These are phyloP conservation scores for Cenococcum geophilum DNA, from an alignment of 495 filamentous ascomycete species.

Conservation along the genomic window DNA sequence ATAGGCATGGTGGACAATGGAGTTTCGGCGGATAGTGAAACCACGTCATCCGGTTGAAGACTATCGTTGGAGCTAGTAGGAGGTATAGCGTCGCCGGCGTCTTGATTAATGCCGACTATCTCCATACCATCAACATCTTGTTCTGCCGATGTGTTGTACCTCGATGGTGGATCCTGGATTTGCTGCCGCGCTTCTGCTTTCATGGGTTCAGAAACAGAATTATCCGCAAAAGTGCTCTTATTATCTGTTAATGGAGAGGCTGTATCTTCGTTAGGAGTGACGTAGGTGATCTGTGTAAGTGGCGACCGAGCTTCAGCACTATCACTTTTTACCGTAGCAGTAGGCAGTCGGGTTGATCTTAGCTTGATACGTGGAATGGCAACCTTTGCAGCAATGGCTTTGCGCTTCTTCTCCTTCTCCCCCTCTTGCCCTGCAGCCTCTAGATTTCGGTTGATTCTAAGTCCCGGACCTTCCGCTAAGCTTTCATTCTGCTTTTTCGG, in stretches of 20 bases:
- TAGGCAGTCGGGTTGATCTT: background rate
- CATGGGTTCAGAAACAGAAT: too few relatives aligned
- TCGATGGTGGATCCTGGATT: too few relatives aligned
- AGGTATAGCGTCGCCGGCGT: too few relatives aligned
- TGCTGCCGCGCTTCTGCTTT: too few relatives aligned
- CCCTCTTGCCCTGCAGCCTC: background rate
- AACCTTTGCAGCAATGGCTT: constrained; percentile 3
- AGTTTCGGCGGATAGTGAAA: background rate
- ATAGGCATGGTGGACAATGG: too few relatives aligned
- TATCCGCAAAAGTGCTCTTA: background rate
- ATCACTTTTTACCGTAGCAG: background rate
- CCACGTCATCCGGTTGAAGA: background rate
- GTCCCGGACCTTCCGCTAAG: background rate
- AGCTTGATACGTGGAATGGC: background rate
- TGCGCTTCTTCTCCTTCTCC: constrained; percentile 1
- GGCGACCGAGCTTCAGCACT: background rate
- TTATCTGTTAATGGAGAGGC: too few relatives aligned
- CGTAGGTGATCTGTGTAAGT: background rate
- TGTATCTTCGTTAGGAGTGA: background rate
- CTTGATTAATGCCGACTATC: too few relatives aligned
- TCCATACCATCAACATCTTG: too few relatives aligned
- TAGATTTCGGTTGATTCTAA: background rate
- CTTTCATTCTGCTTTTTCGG: background rate
- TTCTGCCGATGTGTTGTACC: too few relatives aligned
- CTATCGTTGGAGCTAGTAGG: too few relatives aligned